Evolutionary conservation across 768 basidiomycete species (phyloP).

Genomic region (Amanita pallidorosea): DNA sequence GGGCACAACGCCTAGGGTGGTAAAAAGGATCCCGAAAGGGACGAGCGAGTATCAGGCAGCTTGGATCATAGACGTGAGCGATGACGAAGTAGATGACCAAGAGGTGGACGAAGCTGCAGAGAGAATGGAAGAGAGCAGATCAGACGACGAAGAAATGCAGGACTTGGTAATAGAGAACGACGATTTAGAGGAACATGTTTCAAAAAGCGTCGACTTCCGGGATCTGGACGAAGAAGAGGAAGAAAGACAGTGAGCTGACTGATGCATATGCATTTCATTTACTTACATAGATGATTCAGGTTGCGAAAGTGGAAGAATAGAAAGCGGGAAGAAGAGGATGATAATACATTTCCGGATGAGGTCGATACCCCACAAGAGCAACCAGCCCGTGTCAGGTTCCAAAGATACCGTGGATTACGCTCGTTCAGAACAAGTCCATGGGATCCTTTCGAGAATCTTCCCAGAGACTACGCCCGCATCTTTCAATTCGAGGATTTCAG

Average conservation of each 20-base stretch:
- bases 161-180: conserved; percentile 42
- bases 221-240: conserved; percentile 83
- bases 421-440: conserved; percentile 94
- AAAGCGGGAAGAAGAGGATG: conserved; percentile 68
- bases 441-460: conserved; percentile 96
- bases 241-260: conserved; percentile 59
- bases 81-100: conserved; percentile 45
- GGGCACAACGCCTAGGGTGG: conserved; percentile 70
- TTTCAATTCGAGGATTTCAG: conserved; percentile 97
- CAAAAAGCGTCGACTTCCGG: conserved; percentile 48
- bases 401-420: conserved; percentile 82
- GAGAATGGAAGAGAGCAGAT: conserved; percentile 17
- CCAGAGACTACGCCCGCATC: conserved; percentile 86
- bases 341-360: conserved; percentile 90
- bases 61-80: conserved; percentile 86
- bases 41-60: conserved; percentile 96
- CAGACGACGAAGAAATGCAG: conserved; percentile 54
- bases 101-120: conserved; percentile 33
- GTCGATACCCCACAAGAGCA: conserved; percentile 87
- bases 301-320: conserved; percentile 60
- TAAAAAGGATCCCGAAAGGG: conserved; percentile 86
- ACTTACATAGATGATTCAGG: conserved; percentile 24
- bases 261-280: not conserved
- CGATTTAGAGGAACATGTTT: conserved; percentile 44
- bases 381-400: conserved; percentile 74